Base-by-base conservation (phyloP, 441 rosid species). In the Cnidoscolus chayamansa region DNA sequence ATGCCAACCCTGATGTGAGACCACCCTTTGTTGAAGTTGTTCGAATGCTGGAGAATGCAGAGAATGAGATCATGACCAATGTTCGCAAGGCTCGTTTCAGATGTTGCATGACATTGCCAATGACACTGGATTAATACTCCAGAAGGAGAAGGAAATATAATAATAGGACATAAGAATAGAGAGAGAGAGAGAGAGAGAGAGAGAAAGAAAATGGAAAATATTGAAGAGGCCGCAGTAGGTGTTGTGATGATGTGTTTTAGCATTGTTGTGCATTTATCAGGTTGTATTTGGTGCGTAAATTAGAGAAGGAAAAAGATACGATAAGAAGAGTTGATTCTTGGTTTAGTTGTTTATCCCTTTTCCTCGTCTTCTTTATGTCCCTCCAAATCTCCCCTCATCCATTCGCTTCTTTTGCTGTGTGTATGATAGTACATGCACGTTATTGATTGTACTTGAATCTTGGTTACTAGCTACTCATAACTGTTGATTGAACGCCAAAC, bases 81-180 rank as follows among this genome's bases (percentile, higher is more conserved):
- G 95, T 92, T 57, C 95, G 97, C 69, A 92, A 90, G 84, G 98
- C 98, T 32, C 96, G 97, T 72, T 94, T 94, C 91, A 85, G 98
- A 83, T 94, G 98, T 77, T 94, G 98, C 87, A 77, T 89, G 76
- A 82, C 88, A 59, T 95, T 84, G 63, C 97, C 98, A 51, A 89
- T 89, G 97, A 90, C 97, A 53, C 43, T 88, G 57, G 98, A 92
- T 80, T 91, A 88, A 86, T 77, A 25, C 6, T 40, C 45, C 45
- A 40, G 45, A 40, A 40, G 45, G 7, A 40, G 7, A 40, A 40
- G 6, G 45, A 40, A 35, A 40, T 7, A 64, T 19, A 45, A 45
- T 64, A 64, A n/a, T 51, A 62, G 25, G 65, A 37, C 48, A 62
- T 37, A 37, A 62, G 48, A 35, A 62, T 16, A 62, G 13, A 62